Base-by-base conservation (phyloP, 2,329 filamentous ascomycete species). In the Scytalidium lignicola region DNA sequence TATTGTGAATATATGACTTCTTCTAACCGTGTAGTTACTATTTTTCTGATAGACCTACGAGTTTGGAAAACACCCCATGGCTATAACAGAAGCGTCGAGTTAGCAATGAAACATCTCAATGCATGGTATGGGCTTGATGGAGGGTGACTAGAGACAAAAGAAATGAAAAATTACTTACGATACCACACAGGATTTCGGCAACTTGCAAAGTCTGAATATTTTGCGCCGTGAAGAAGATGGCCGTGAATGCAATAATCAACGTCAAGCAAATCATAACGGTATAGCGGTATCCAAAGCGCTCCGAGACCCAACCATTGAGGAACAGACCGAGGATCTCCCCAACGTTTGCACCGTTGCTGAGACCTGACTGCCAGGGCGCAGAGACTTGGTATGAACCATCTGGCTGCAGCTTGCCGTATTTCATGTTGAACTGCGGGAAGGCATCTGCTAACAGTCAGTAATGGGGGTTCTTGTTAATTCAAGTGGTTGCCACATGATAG, bases 221-320 rank as follows among this genome's bases (percentile, higher is more conserved):
- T 47, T 70, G 63, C 1, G 74, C 74, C 1, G 72, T 75, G 65
- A 78, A 77, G 58, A 75, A 74, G 50, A 78, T 73, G 10, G 72
- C 65, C 15, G 72, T 75, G 58, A 73, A 75, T 2, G 66, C 72
- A 23, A 67, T 69, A 50, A 77, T 66, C 28, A 74, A 56, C 9
- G 67, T 54, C 8, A 77, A 64, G 54, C 71, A 75, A 12, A 66
- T 60, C 59, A 77, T 70, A 47, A 77, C 69, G 1, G 74, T 76
- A 49, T 74, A 73, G 20, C 73, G 69, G 51, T 78, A 77, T 44
- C 75, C 75, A 52, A 76, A 75, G 4, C 70, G 66, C 53, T 78
- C 74, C 18, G 72, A 74, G 10, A 73, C 69, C 60, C 65, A 74
- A 32, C 74, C 74, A 53, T 76, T 76, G 51, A 63, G 69, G 52